Conservation (phyloP, 805 yeast species). For the Jamesozyma hellenica region DNA sequence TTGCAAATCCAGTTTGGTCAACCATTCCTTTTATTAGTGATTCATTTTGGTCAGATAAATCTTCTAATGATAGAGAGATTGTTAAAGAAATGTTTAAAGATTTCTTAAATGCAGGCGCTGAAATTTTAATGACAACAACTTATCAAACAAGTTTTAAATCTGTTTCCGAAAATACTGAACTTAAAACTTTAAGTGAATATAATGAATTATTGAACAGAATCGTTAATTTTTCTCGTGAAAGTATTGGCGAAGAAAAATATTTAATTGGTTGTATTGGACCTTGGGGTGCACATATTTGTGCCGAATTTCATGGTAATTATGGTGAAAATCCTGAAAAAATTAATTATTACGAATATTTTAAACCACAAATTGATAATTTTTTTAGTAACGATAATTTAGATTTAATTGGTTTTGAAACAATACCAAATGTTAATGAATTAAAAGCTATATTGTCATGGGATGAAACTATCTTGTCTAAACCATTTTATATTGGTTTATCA, state of each 20-base stretch:
- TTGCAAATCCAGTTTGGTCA: constrained; percentile 50
- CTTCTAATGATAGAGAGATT: constrained; percentile 30
- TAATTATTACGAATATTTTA: constrained; percentile 26
- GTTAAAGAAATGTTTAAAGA: constrained; percentile 40
- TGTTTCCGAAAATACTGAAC: constrained; percentile 28
- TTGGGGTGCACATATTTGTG: constrained; percentile 58
- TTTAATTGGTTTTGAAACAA: constrained; percentile 58
- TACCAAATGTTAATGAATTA: constrained; percentile 53
- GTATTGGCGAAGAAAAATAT: constrained; percentile 17
- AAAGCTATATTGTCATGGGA: constrained; percentile 35
- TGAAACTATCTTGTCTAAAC: constrained; percentile 31
- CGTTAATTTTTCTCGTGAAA: constrained; percentile 13
- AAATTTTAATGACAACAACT: constrained; percentile 44
- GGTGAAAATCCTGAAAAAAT: constrained; percentile 21
- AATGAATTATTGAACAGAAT: constrained; percentile 16
- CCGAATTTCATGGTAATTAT: constrained; percentile 68
- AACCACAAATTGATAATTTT: constrained; percentile 37
- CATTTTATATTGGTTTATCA: constrained; percentile 38
- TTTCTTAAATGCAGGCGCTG: constrained; percentile 46
- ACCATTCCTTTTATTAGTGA: constrained; percentile 38
- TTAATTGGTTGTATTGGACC: constrained; percentile 60
- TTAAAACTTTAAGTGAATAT: constrained; percentile 16
- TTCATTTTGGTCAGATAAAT: constrained; percentile 15
- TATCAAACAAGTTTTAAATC: constrained; percentile 45
- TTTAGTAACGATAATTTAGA: constrained; percentile 43